Base-by-base conservation (phyloP, 352 stramenopile species). In the Globisporangium megalacanthum region DNA sequence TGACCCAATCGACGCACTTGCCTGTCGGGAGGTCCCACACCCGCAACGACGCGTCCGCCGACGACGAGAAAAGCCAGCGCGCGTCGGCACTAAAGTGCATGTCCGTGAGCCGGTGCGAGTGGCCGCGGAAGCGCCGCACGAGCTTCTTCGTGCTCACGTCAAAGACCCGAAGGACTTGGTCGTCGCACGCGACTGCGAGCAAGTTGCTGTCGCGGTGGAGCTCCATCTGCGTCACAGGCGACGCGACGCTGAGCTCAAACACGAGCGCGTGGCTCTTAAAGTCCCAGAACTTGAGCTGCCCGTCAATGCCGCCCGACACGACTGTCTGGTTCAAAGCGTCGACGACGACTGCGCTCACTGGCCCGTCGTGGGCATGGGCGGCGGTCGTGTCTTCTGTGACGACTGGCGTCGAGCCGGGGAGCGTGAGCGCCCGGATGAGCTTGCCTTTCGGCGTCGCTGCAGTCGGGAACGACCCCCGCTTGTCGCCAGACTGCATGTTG, bases 1-100 rank as follows among this genome's bases (percentile, higher is more conserved):
- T 75, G 68, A 98, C 61, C 92, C 94, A 98, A 70, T 98, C 94
- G 45, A 98, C 77, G 61, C 93, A 98, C 47, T 95, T 89, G 58
- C 92, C 92, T 25, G 94, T 98, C 7, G 95, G 90, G 33, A 99
- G 77, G 77, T 99, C 96, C 86, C 87, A 98, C 29, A 98, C 86
- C 39, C 92, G 88, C 55, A 94, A 48, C 20, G 88, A 95, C 2
- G 88, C 83, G 68, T 98, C 94, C 31, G 83, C 69, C 66, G 74
- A 80, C 52, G 94, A 81, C 8, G 82, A 91, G 44, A 94, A 86
- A 6, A 98, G 65, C 77, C 92, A 96, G 3, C 92, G 86, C 35
- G 85, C 90, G 66, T 98, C 92, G 0, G 70, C 70, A 56, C 83
- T 95, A 58, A 97, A 97, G 51, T 72, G 78, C 61, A 97, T 73